Percentiles rank a stretch among this genome's conserved stretches.
Evolutionary conservation across 2,329 filamentous ascomycete species (phyloP).

Genomic region (Blastomyces gilchristii): DNA sequence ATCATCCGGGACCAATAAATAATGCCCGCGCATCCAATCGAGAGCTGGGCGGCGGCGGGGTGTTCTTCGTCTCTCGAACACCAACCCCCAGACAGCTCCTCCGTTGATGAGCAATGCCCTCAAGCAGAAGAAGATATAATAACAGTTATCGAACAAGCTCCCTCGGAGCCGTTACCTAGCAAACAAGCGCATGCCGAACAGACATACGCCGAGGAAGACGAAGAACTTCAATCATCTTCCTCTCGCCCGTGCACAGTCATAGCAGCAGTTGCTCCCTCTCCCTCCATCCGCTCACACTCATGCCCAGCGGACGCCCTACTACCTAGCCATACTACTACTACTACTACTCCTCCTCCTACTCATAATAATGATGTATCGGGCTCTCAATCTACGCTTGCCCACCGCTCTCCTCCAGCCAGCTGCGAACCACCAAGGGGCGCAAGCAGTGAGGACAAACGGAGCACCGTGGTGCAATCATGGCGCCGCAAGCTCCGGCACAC

Average conservation of each 20-base stretch:
- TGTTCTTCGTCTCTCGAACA: not conserved
- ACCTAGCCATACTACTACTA: not conserved
- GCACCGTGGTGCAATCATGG: constrained; percentile 13
- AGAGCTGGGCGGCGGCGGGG: not conserved
- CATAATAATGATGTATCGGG: not conserved
- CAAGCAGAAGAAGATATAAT: not conserved
- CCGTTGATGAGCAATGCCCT: not conserved
- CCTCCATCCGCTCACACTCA: not conserved
- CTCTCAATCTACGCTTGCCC: not conserved
- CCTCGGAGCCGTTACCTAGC: not conserved
- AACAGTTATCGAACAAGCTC: not conserved
- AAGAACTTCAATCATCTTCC: not conserved
- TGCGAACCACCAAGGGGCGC: not conserved
- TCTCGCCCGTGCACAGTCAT: not conserved
- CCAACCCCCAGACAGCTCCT: not conserved
- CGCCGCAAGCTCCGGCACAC: constrained; percentile 19
- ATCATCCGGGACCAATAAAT: not conserved
- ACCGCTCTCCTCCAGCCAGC: not conserved
- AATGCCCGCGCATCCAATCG: not conserved
- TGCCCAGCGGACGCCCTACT: not conserved
- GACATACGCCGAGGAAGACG: not conserved
- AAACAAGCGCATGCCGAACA: not conserved
- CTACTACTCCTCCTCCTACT: not conserved
- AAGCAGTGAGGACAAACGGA: not conserved
- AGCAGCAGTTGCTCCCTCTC: not conserved